Evolutionary conservation across 75 land plant genomes (phyloP), one percentile per base, ranked within the genome.

Genomic region (Pseudotsuga menziesii): DNA sequence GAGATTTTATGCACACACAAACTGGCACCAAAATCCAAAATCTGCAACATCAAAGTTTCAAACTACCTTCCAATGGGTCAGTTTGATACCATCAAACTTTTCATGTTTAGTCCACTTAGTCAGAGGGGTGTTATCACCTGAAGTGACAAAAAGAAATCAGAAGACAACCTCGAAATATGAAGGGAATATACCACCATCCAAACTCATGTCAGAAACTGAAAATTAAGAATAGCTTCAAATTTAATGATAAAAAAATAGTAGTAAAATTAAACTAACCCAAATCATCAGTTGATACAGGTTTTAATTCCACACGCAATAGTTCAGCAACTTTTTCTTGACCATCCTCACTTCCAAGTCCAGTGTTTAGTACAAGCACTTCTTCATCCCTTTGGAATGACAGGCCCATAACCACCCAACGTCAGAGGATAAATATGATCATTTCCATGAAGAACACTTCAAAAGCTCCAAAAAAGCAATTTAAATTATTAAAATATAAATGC

Each of bases 31-130:
- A 41, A 36, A 69, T 17, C 8, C 2, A 35, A 32, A 32, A 19
- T 64, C 39, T 64, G 19, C 41, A 16, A 64, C 2, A 39, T 12
- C 19, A 36, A 41, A 3, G 4, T 41, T 69, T 39, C 11, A 1
- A 2, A 41, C 20, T 78, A 96, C 99, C 94, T 90, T 91, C 76
- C 77, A 80, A 80, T 94, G 97, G 54, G 69, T 86, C 54, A 96
- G 56, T 57, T 80, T 82, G 61, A 96, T 77, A 23, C 91, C 94
- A n/a, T 77, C 82, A 75, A 85, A 79, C 77, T 87, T 92, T 57
- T 90, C 95, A 83, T 96, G 84, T 75, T 73, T 80, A 83, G 16
- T 58, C 99, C 99, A 96, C 22, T 63, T 87, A 29, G 85, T 80
- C 71, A 79, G 64, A 60, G 88, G 75, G 78, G 78, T 25, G 17